Base-by-base conservation (phyloP, 176 grass and related monocot genomes). In the Bolboschoenus planiculmis region DNA sequence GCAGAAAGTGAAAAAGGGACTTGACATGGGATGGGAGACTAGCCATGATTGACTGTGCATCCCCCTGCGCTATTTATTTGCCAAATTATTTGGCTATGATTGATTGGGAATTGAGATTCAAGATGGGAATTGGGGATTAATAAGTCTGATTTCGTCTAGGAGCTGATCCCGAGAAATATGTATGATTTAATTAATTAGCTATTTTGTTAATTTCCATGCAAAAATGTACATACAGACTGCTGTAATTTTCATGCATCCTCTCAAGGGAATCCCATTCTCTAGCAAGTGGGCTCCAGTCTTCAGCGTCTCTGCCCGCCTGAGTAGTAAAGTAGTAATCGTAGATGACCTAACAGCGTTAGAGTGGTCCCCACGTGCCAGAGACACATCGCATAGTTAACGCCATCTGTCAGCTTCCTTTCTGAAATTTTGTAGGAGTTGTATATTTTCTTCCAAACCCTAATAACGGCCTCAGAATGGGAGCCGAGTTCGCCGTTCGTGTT, bases 71-170 rank as follows among this genome's bases (percentile, higher is more conserved):
- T n/a, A n/a, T 18, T 36, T 59, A 13, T 81, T 81, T 58, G 53
- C 36, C 34, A 43, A 81, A 81, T 81, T 81, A 81, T 81, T 81
- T 20, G 21, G 57, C 57, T 23, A 81, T 81, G 36, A 81, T 81
- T 63, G 77, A 81, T 81, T 46, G 55, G n/a, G n/a, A n/a, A 46
- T 43, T 29, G 53, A 9, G 24, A 50, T 50, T 48, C 71, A 46
- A 74, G 23, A 27, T 74, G 20, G 36, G 62, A 36, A 33, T 67
- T 13, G 23, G 27, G 36, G 33, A 77, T 61, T 30, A 31, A 29
- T 61, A 7, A 5, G 44, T 44, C 46, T 73, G 39, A 73, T 71
- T 71, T 73, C 40, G 42, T 73, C 40, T 14, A 46, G 3, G 39
- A 35, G 33, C 16, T 23, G 1, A 27, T 21, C 10, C 8, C 37